phyloP scores from a whole-genome alignment of 1,139 yeast species.

The Torulaspora pretoriensis region DNA sequence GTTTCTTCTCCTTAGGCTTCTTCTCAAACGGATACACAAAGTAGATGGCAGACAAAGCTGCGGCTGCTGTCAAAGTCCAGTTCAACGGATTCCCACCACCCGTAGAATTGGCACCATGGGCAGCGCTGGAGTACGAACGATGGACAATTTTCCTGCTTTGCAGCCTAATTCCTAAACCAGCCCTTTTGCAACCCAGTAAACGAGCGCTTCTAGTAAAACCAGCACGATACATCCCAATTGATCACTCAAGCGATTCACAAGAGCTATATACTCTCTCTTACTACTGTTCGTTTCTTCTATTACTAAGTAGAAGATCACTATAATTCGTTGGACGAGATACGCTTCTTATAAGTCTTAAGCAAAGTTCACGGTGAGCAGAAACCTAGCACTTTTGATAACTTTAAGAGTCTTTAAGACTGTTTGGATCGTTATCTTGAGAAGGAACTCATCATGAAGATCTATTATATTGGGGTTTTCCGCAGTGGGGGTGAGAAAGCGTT shows the following conservation, averaged over 20 bases:
- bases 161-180: conserved; percentile 1
- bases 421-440: background rate
- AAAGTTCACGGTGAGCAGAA: background rate
- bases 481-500: conserved; percentile 58
- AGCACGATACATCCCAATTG: conserved; percentile 7
- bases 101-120: background rate
- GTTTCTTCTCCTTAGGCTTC: conserved; percentile 8
- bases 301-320: background rate
- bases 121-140: conserved; percentile 9
- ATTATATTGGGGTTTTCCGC: conserved; percentile 81
- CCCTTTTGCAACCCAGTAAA: conserved; percentile 4
- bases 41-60: conserved; percentile 13
- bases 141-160: conserved; percentile 5
- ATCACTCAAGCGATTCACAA: background rate
- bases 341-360: background rate
- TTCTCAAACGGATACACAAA: conserved; percentile 13
- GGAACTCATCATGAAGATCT: conserved; percentile 65
- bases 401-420: background rate
- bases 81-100: conserved; percentile 3
- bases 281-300: background rate
- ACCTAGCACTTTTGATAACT: background rate
- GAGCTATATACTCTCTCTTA: background rate
- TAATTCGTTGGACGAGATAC: conserved; percentile 3
- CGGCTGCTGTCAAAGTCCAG: conserved; percentile 12
- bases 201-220: conserved; percentile 4